Percentiles rank a stretch among this genome's conserved stretches.
These are phyloP conservation scores for Coleophoma cylindrospora DNA, from an alignment of 2,329 filamentous ascomycete genomes.

Conservation along the genomic window DNA sequence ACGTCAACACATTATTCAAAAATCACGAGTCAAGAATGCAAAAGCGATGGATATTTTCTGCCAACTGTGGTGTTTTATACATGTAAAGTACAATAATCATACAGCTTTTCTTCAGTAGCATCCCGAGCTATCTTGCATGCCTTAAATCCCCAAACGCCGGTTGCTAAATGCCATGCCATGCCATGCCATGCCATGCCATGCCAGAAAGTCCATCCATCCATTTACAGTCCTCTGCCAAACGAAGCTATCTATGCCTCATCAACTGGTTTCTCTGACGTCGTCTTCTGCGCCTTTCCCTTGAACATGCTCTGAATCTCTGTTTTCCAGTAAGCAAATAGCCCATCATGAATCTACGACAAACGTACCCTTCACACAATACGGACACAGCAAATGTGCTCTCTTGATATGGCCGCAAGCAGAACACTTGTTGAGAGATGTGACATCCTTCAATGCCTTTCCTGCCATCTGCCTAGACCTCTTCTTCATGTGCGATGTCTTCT, in stretches of 20 bases:
- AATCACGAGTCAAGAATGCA: background rate
- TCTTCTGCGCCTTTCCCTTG: conserved; percentile 11
- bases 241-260: background rate
- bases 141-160: conserved; percentile 13
- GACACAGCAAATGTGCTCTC: conserved; percentile 83
- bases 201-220: background rate
- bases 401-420: conserved; percentile 85
- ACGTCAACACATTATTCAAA: background rate
- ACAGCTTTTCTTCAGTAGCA: background rate
- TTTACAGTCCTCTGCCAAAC: background rate
- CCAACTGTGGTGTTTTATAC: conserved; percentile 1
- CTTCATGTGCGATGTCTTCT: conserved; percentile 96
- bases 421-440: conserved; percentile 81
- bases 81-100: conserved; percentile 9
- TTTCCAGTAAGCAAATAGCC: conserved; percentile 6
- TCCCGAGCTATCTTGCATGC: background rate
- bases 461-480: conserved; percentile 92
- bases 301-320: conserved; percentile 26
- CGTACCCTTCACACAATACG: conserved; percentile 80
- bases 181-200: conserved; percentile 13
- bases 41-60: background rate
- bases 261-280: conserved; percentile 1
- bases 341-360: conserved; percentile 7
- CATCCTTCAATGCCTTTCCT: conserved; percentile 89
- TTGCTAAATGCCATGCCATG: conserved; percentile 14